Evolutionary conservation across 345 rosid species (phyloP).

Genomic region (Clausena lansium): DNA sequence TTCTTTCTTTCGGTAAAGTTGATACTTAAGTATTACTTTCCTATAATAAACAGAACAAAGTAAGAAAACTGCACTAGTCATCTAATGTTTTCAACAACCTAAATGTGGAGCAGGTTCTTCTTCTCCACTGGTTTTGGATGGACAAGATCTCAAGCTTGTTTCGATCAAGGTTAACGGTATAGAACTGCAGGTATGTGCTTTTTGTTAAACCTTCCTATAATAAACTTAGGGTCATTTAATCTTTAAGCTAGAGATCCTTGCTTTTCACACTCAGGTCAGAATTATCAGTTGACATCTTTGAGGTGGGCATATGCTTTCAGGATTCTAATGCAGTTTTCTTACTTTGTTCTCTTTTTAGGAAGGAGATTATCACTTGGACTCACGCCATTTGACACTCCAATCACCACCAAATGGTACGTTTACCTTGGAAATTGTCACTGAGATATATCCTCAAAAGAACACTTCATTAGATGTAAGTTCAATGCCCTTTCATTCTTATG

Average conservation of each 20-base stretch:
- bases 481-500: neutral
- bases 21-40: neutral
- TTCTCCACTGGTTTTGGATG: slow-evolving; percentile 79
- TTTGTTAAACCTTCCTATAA: slow-evolving; percentile 1
- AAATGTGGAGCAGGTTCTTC: slow-evolving; percentile 53
- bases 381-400: slow-evolving; percentile 64
- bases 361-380: slow-evolving; percentile 56
- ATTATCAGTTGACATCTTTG: neutral
- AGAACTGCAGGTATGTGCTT: slow-evolving; percentile 62
- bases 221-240: neutral
- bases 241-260: neutral
- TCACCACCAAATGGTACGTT: slow-evolving; percentile 67
- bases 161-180: slow-evolving; percentile 64
- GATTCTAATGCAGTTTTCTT: neutral
- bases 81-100: slow-evolving; percentile 3
- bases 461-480: slow-evolving; percentile 77
- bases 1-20: neutral
- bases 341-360: slow-evolving; percentile 37
- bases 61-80: neutral
- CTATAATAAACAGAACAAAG: neutral
- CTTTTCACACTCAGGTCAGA: neutral
- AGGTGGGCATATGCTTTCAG: neutral
- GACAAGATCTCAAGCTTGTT: slow-evolving; percentile 70
- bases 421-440: slow-evolving; percentile 73
- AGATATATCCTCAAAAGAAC: slow-evolving; percentile 86